Conservation (phyloP, 352 stramenopile genomes). For the Phytopythium mirpurense region DNA sequence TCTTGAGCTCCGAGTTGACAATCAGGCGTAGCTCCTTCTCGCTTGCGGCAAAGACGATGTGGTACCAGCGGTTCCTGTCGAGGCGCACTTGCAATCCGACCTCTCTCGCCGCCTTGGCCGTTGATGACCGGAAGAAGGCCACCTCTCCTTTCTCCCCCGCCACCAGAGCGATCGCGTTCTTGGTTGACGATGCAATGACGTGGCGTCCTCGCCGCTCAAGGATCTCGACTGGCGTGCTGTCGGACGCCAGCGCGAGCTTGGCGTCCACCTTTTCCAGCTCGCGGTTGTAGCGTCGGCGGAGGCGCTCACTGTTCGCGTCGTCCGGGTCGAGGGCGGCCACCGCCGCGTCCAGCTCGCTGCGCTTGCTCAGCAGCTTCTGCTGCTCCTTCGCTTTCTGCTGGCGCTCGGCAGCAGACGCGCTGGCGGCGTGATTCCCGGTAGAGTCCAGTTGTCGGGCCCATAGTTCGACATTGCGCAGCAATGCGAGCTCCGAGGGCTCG, state of each 20-base stretch:
- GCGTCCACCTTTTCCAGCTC: constrained; percentile 54
- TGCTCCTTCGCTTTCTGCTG: constrained; percentile 43
- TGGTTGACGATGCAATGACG: constrained; percentile 48
- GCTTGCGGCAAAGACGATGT: constrained; percentile 49
- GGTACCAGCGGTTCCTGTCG: constrained; percentile 46
- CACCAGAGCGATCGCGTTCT: constrained; percentile 47
- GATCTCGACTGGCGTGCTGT: constrained; percentile 41
- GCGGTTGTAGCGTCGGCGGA: constrained; percentile 46
- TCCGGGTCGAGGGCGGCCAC: constrained; percentile 19
- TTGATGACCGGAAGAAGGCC: constrained; percentile 28
- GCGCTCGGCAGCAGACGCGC: constrained; percentile 12
- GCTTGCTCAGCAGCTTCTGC: constrained; percentile 58
- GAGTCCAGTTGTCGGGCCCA: constrained; percentile 29
- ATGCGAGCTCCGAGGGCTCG: constrained; percentile 17
- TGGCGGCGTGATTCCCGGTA: constrained; percentile 6
- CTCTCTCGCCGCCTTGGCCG: constrained; percentile 23
- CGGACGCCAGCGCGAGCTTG: constrained; percentile 45
- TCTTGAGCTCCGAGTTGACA: constrained; percentile 37
- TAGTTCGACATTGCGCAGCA: constrained; percentile 30
- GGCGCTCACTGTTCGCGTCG: constrained; percentile 17
- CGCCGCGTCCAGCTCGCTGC: constrained; percentile 28
- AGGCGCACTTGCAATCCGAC: constrained; percentile 44
- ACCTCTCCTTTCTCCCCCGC: constrained; percentile 25
- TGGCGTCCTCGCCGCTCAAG: constrained; percentile 50
- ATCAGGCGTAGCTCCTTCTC: constrained; percentile 44